Evolutionary conservation across 352 stramenopile genomes (phyloP), one percentile per base, ranked within the genome.

Genomic region (Phytopythium boreale): DNA sequence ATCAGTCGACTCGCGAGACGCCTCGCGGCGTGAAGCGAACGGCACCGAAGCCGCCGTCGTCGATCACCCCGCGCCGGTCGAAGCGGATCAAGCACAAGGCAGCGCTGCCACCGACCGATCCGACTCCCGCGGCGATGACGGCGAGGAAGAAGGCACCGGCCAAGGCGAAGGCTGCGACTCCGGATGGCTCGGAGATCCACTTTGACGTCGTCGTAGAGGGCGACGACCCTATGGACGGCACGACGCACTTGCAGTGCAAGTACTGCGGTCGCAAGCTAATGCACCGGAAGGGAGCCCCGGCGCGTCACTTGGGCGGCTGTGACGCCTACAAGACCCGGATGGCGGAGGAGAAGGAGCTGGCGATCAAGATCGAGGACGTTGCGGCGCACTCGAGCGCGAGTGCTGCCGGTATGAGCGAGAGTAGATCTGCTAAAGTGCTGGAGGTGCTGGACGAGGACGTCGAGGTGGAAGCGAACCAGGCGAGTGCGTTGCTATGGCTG

Each of bases 401-500:
- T 50, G 6, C 43, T 3, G 3, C 11, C 31, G 15, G 4, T 9
- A 10, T 11, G 47, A 31, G 4, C 26, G 11, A 20, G 12, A n/a
- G 15, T 2, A 12, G 15, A 12, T 9, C 12, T 17, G 49, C 22
- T 9, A 55, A 22, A 24, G 34, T 11, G 6, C 31, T 59, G 1
- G 53, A 59, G 9, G 27, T 9, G 20, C 5, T 52, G 2, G 41
- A 22, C 27, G 1, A 37, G 3, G 55, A 50, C 11, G 34, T 22
- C 2, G 37, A 27, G 29, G 56, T 43, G 26, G 39, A 39, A 19
- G 22, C 39, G 22, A 26, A 39, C 34, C 22, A 34, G 24, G 17
- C 26, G 56, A 27, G 24, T 19, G 20, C 41, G 24, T 14, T 34
- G 14, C 43, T 69, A 22, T 71, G 67, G 59, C 27, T 87, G 26